Conservation (phyloP, 768 basidiomycete species). For the Wakefieldia striispora region DNA sequence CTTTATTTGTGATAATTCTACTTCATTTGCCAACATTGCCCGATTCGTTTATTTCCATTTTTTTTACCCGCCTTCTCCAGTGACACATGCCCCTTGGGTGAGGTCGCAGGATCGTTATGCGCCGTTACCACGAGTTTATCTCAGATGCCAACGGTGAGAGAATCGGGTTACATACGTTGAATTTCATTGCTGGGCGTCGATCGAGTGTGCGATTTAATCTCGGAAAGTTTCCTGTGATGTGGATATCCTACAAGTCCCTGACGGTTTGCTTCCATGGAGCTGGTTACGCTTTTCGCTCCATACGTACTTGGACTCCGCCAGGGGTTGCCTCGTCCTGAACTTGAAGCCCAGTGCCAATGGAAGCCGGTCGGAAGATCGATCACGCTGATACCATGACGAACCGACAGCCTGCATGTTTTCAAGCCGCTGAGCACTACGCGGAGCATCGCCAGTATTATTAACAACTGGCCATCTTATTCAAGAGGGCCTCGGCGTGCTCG, state of each 20-base stretch:
- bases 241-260: constrained; percentile 8
- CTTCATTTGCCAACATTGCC: not conserved
- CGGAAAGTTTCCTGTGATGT: constrained; percentile 12
- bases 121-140: constrained; percentile 31
- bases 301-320: constrained; percentile 15
- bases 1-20: not conserved
- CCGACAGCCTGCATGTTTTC: not conserved
- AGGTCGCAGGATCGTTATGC: constrained; percentile 26
- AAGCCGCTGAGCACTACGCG: constrained; percentile 5
- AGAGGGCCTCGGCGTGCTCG: not conserved
- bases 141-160: constrained; percentile 24
- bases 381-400: constrained; percentile 13
- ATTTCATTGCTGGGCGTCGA: constrained; percentile 18
- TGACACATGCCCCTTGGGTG: constrained; percentile 24
- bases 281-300: not conserved
- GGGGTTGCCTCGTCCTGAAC: not conserved
- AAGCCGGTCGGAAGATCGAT: constrained; percentile 5
- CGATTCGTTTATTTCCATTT: constrained; percentile 6
- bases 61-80: constrained; percentile 7
- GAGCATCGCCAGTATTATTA: constrained; percentile 13
- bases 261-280: constrained; percentile 10
- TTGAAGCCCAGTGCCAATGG: too few species aligned
- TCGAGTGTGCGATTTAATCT: constrained; percentile 26
- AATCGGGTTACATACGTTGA: constrained; percentile 1
- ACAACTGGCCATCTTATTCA: constrained; percentile 9